Base-by-base conservation (phyloP, 225 moss, liverwort and hornwort species). In the Straminergon stramineum region DNA sequence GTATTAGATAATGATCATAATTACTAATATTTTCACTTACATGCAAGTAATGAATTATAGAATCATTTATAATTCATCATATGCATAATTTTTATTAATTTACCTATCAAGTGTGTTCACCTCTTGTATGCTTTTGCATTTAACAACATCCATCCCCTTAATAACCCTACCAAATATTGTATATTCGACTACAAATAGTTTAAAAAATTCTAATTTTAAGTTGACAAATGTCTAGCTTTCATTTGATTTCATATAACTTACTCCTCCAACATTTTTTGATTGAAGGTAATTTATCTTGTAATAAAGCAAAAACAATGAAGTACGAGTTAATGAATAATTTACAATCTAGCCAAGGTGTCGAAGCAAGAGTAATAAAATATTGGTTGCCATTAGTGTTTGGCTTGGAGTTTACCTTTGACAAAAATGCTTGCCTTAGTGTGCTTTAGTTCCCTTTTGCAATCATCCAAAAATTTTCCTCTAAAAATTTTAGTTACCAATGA, bases 361-460 rank as follows among this genome's bases (percentile, higher is more conserved):
- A 64, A 63, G 39, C 83, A 83, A 83, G 64, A 39, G 75, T 83
- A 22, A 88, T 83, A 13, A 88, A 51, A 64, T 74, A 88, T 75
- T 88, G 64, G 9, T 16, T 88, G 8, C 88, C 41, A 64, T 88
- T 74, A 63, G 83, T 87, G 74, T 97, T 94, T 34, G 96, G 95
- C 45, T 94, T 90, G 19, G 90, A 92, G 21, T 96, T 97, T 66
- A 93, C 95, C 94, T 96, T 95, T 5, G 93, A 94, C 48, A 97
- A 84, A 84, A 90, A 95, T 93, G 68, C 39, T 15, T 23, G 17
- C 74, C 22, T 53, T 88, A 9, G 11, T 41, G 28, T 83, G 64
- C 53, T 41, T 83, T 53, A 88, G 30, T 74, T 82, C 53, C 31
- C 8, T 88, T 82, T 73, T 81, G 10, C 7, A 71, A 16, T 74